These are phyloP conservation scores for Drechslerella coelobrocha DNA, from an alignment of 2,329 filamentous ascomycete species.

Conservation along the genomic window DNA sequence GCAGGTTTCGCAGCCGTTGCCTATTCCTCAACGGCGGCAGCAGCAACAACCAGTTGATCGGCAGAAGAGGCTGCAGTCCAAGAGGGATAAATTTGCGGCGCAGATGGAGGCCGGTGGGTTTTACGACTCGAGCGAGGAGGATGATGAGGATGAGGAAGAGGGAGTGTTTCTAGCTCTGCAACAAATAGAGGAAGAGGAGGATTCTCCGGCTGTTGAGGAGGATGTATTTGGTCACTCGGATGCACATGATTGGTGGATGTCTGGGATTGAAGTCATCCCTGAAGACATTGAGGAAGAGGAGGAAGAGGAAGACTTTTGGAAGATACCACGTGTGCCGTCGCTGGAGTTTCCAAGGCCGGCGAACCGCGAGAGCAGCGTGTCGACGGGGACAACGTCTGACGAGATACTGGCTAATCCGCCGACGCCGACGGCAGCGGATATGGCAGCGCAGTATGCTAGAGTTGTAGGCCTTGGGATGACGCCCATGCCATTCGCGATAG, in stretches of 20 bases:
- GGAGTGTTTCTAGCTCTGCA: background rate
- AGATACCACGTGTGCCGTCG: constrained; percentile 45
- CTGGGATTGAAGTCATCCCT: constrained; percentile 27
- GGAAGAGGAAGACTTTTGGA: constrained; percentile 6
- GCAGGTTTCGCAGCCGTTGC: background rate
- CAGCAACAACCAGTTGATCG: background rate
- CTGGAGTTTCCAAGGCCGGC: constrained; percentile 22
- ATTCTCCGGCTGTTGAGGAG: too few relatives aligned
- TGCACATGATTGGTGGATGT: constrained; percentile 40
- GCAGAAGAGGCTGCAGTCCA: background rate
- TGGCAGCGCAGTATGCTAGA: constrained; percentile 35
- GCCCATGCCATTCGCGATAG: constrained; percentile 12
- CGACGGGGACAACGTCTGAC: constrained; percentile 31
- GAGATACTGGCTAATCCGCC: constrained; percentile 12
- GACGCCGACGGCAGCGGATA: constrained; percentile 32
- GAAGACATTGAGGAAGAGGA: constrained; percentile 22
- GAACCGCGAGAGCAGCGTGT: constrained; percentile 37
- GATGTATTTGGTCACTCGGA: constrained; percentile 21
- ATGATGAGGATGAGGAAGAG: constrained; percentile 20
- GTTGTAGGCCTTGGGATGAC: too few relatives aligned
- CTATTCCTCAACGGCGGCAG: too few relatives aligned
- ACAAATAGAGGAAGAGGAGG: background rate
- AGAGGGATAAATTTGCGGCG: constrained; percentile 16
- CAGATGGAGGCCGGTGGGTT: constrained; percentile 34
- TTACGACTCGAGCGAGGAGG: constrained; percentile 29